Base-by-base conservation (phyloP, 495 filamentous ascomycete genomes). In the Penicillium chermesinum region DNA sequence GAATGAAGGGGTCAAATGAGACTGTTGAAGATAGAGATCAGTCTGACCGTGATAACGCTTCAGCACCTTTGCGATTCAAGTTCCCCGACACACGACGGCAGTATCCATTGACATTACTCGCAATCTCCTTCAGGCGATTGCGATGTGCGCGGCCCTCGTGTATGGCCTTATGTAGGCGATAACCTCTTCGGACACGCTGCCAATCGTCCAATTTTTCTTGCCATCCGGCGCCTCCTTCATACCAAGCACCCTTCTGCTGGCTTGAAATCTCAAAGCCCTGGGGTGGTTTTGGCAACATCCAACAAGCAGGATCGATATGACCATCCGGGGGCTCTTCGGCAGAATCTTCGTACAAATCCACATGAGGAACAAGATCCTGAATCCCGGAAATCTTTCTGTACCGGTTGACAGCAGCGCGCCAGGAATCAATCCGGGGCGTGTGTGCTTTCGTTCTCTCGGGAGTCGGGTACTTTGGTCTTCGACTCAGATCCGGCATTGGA, bases 181-280 rank as follows among this genome's bases (percentile, higher is more conserved):
- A 72, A 12, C 65, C 64, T 9, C 60, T 57, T 14, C 51, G 56
- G 17, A 71, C 59, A 20, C 55, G 57, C 53, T 70, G 64, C 72
- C 70, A 75, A 21, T 73, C 66, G 7, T 64, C 54, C 1, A 73
- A 53, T 35, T 52, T 71, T 41, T 73, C 72, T 44, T 73, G 70
- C 67, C 67, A 72, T 10, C 67, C 70, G 2, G 63, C 52, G 2
- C 67, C 72, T 46, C 69, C 66, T 44, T 73, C 67, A 35, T 72
- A 75, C 55, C 66, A 73, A 6, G 58, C 58, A 9, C 64, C 58
- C 44, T 53, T 57, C 39, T 75, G 69, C 15, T 55, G 58, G 10
- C 52, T 61, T 1, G 70, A 70, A 47, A 70, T 55, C 19, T 55
- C 53, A 44, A 66, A 61, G 0, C 70, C 72, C 42, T 75, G 70